Percentiles rank a stretch among this genome's conserved stretches.
These are phyloP conservation scores for Scheffersomyces coipomensis DNA, from an alignment of 805 yeast species.

Conservation along the genomic window DNA sequence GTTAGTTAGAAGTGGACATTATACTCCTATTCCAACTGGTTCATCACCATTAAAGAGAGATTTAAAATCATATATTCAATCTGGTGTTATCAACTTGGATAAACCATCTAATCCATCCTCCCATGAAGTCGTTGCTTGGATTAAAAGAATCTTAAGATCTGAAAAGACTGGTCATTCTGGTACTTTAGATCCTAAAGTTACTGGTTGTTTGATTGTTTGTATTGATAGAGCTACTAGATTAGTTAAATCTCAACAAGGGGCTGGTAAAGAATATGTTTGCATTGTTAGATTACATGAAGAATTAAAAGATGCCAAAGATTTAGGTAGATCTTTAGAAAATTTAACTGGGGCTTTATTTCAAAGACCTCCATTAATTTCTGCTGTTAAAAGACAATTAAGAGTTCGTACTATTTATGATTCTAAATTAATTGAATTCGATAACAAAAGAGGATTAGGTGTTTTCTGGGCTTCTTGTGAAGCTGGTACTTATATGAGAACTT, in stretches of 20 bases:
- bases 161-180: constrained; percentile 99
- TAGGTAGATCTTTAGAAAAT: constrained; percentile 85
- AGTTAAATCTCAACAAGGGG: constrained; percentile 99
- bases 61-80: constrained; percentile 80
- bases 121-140: constrained; percentile 99
- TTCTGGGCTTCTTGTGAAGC: constrained; percentile 99
- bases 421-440: constrained; percentile 92
- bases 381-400: constrained; percentile 98
- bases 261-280: constrained; percentile 99
- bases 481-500: constrained; percentile 98
- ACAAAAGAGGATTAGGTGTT: constrained; percentile 94
- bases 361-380: constrained; percentile 98
- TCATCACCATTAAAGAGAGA: constrained; percentile 94
- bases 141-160: constrained; percentile 89
- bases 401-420: constrained; percentile 97
- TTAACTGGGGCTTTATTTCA: constrained; percentile 98
- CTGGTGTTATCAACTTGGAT: constrained; percentile 96
- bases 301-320: constrained; percentile 83
- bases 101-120: constrained; percentile 98
- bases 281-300: constrained; percentile 94
- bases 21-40: constrained; percentile 96
- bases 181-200: constrained; percentile 97
- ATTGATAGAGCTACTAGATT: constrained; percentile 96
- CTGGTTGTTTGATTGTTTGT: constrained; percentile 98
- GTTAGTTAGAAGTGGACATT: constrained; percentile 93